Conservation (phyloP, 2,329 filamentous ascomycete genomes). For the Ophiosphaerella narmari region DNA sequence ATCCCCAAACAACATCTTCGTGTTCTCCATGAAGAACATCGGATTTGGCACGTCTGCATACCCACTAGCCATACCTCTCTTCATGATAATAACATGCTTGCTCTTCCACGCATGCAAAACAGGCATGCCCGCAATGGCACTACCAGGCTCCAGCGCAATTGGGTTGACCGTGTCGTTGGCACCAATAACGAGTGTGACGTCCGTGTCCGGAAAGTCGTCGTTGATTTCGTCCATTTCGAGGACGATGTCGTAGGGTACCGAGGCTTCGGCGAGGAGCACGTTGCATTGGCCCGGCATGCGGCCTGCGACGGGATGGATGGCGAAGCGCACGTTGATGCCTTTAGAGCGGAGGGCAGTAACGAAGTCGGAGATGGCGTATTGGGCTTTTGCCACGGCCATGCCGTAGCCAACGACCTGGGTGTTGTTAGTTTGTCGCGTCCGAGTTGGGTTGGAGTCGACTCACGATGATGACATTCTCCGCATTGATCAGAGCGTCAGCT, state of each 20-base stretch:
- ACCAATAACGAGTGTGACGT: constrained; percentile 85
- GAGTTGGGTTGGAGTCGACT: constrained; percentile 5
- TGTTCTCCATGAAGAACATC: constrained; percentile 90
- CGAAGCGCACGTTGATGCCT: constrained; percentile 82
- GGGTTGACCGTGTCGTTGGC: constrained; percentile 94
- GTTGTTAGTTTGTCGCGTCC: neutral
- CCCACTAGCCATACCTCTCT: constrained; percentile 84
- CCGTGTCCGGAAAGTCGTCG: constrained; percentile 84
- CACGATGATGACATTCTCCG: constrained; percentile 83
- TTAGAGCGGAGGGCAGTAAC: constrained; percentile 73
- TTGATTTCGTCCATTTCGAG: constrained; percentile 97
- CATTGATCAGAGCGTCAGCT: constrained; percentile 73
- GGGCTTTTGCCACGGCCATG: constrained; percentile 92
- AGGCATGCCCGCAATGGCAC: constrained; percentile 88
- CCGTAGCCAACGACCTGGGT: constrained; percentile 76
- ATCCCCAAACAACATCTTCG: constrained; percentile 91
- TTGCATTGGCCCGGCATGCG: constrained; percentile 95
- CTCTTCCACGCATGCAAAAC: constrained; percentile 93
- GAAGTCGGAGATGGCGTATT: constrained; percentile 87
- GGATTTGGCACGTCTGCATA: constrained; percentile 92
- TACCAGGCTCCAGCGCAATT: constrained; percentile 81
- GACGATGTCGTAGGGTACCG: constrained; percentile 88
- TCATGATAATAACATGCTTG: constrained; percentile 92
- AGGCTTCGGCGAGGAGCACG: constrained; percentile 84
- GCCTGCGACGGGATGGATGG: constrained; percentile 87